A percentile compares a stretch with the other conserved stretches of the same genome.
Evolutionary conservation across 2,329 filamentous ascomycete genomes (phyloP).

Genomic region (Didymella lethalis): DNA sequence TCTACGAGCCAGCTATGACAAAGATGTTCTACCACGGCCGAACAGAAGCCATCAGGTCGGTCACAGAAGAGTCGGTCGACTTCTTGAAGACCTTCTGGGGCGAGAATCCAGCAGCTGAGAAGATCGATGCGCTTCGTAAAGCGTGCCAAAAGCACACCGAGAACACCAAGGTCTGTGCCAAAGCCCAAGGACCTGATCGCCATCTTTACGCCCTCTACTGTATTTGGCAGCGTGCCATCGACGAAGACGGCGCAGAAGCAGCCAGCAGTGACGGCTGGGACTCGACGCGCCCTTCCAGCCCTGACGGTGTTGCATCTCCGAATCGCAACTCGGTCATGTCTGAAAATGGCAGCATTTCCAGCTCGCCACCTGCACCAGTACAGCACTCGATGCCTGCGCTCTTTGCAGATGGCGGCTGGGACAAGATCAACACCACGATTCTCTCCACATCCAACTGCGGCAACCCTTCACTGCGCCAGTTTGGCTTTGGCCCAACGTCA

Average conservation of each 20-base stretch:
- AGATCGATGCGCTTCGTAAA: slow-evolving; percentile 83
- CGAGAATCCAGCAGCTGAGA: slow-evolving; percentile 80
- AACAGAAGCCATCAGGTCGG: slow-evolving; percentile 90
- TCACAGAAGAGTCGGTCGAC: slow-evolving; percentile 81
- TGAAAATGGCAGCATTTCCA: slow-evolving; percentile 57
- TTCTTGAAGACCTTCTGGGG: slow-evolving; percentile 96
- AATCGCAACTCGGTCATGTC: slow-evolving; percentile 61
- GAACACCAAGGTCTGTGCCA: slow-evolving; percentile 83
- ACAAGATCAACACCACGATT: slow-evolving; percentile 92
- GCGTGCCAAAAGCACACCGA: slow-evolving; percentile 84
- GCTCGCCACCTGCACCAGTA: slow-evolving; percentile 60
- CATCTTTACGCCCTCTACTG: slow-evolving; percentile 94
- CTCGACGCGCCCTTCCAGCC: slow-evolving; percentile 58
- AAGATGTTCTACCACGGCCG: slow-evolving; percentile 92
- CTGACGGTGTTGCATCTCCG: slow-evolving; percentile 63
- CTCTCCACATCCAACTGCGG: slow-evolving; percentile 98
- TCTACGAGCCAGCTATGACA: slow-evolving; percentile 98
- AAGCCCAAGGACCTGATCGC: slow-evolving; percentile 88
- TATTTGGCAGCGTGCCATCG: slow-evolving; percentile 89
- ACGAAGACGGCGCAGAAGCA: slow-evolving; percentile 69
- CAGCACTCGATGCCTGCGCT: slow-evolving; percentile 72
- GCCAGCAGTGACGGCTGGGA: slow-evolving; percentile 64
- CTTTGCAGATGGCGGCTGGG: slow-evolving; percentile 90
- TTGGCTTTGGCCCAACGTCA: slow-evolving; percentile 94
- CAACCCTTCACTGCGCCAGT: slow-evolving; percentile 92